Conservation (phyloP, 2,329 filamentous ascomycete genomes). For the Lasiodiplodia citricola region DNA sequence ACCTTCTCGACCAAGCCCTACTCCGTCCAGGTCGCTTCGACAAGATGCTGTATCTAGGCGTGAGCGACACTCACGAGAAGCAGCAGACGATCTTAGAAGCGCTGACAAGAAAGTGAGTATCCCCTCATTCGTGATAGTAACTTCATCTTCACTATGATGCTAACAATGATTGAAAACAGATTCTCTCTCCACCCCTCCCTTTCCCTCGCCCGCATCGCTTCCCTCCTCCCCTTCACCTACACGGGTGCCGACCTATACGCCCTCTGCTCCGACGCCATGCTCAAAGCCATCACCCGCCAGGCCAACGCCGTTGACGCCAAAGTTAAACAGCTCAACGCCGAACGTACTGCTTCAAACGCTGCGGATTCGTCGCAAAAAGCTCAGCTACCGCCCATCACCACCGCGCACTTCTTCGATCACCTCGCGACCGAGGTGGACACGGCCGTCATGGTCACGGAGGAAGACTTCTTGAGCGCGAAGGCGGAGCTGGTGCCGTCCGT, state of each 20-base stretch:
- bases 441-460: slow-evolving; percentile 84
- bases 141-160: neutral
- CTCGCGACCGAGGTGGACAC: slow-evolving; percentile 81
- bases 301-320: slow-evolving; percentile 83
- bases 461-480: slow-evolving; percentile 84
- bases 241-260: slow-evolving; percentile 98
- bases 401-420: slow-evolving; percentile 96
- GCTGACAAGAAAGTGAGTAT: slow-evolving; percentile 85
- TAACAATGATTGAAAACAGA: slow-evolving; percentile 50
- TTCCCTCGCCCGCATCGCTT: slow-evolving; percentile 75
- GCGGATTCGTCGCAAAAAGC: slow-evolving; percentile 43
- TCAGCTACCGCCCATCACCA: slow-evolving; percentile 64
- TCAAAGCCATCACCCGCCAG: slow-evolving; percentile 94
- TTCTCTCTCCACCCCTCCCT: slow-evolving; percentile 83
- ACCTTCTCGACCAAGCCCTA: slow-evolving; percentile 88
- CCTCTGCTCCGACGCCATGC: slow-evolving; percentile 96
- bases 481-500: slow-evolving; percentile 91
- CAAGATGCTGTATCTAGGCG: slow-evolving; percentile 97
- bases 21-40: slow-evolving; percentile 91
- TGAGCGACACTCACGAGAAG: slow-evolving; percentile 96
- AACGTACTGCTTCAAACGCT: slow-evolving; percentile 29
- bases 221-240: slow-evolving; percentile 88
- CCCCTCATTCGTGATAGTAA: slow-evolving; percentile 33
- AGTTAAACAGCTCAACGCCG: slow-evolving; percentile 71
- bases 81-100: slow-evolving; percentile 94